phyloP scores from a whole-genome alignment of 352 stramenopile species.

The Phytopythium chamaehyphon region DNA sequence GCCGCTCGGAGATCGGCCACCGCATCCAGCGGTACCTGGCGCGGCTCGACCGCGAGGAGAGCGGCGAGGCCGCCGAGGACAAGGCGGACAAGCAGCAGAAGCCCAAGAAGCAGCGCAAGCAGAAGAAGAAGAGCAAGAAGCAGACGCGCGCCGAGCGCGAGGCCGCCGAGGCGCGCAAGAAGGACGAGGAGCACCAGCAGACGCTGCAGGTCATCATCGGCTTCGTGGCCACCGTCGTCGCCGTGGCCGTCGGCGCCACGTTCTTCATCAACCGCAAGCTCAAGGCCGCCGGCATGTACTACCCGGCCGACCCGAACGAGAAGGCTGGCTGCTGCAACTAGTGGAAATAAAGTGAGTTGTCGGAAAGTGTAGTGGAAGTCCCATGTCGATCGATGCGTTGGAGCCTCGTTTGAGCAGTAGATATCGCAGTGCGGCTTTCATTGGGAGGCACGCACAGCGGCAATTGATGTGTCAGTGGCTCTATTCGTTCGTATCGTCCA shows the following conservation, averaged over 20 bases:
- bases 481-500: too few relatives aligned
- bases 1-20: constrained; percentile 42
- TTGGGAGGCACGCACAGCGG: too few relatives aligned
- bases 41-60: constrained; percentile 35
- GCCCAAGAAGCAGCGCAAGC: constrained; percentile 37
- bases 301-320: constrained; percentile 43
- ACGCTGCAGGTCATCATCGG: constrained; percentile 65
- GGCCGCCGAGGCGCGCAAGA: constrained; percentile 52
- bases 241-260: constrained; percentile 42
- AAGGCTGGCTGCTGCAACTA: constrained; percentile 60
- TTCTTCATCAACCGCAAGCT: constrained; percentile 85
- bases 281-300: constrained; percentile 78
- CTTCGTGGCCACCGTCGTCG: constrained; percentile 65
- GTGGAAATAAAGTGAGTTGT: not conserved
- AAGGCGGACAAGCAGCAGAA: constrained; percentile 25
- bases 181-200: constrained; percentile 61
- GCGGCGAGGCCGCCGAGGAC: constrained; percentile 23
- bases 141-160: constrained; percentile 45
- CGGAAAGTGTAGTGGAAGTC: too few relatives aligned
- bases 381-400: too few relatives aligned
- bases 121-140: constrained; percentile 66
- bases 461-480: too few relatives aligned
- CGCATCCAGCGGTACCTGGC: constrained; percentile 65
- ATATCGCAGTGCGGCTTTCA: too few relatives aligned
- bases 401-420: too few relatives aligned